A percentile compares a stretch with the other conserved stretches of the same genome.
Conservation (phyloP, 1,284 basidiomycete species). For the Puccinia horiana region DNA sequence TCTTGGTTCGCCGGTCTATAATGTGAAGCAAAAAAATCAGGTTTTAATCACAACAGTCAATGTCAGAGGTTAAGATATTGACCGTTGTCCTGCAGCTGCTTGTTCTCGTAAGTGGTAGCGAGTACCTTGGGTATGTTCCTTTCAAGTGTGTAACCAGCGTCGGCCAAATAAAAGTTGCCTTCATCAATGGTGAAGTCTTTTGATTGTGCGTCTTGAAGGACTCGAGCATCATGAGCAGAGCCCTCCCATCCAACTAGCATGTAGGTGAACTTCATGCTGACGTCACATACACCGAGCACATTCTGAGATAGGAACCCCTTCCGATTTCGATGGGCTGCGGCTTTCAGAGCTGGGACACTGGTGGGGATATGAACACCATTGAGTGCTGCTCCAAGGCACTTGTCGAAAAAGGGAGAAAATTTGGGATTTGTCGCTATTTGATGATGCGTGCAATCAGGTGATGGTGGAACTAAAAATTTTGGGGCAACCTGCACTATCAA, state of each 20-base stretch:
- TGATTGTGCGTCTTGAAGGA: slow-evolving; percentile 55
- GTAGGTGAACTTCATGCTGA: slow-evolving; percentile 59
- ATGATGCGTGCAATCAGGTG: no score
- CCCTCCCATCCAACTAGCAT: slow-evolving; percentile 61
- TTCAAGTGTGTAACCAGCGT: slow-evolving; percentile 59
- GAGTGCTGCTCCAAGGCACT: slow-evolving; percentile 60
- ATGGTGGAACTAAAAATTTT: no score
- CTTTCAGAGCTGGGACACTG: slow-evolving; percentile 53
- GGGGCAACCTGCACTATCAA: no score
- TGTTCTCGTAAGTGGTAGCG: slow-evolving; percentile 53
- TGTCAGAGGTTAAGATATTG: neutral
- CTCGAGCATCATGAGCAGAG: slow-evolving; percentile 57
- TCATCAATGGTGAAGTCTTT: slow-evolving; percentile 57
- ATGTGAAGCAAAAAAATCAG: neutral
- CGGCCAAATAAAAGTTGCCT: slow-evolving; percentile 59
- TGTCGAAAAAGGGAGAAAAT: slow-evolving; percentile 60
- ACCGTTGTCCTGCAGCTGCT: neutral
- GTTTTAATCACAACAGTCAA: neutral
- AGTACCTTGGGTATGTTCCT: slow-evolving; percentile 56
- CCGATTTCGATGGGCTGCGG: slow-evolving; percentile 55
- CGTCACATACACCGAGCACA: slow-evolving; percentile 57
- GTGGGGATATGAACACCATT: slow-evolving; percentile 61
- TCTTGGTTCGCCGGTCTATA: slow-evolving; percentile 45
- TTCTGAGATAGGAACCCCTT: slow-evolving; percentile 60
- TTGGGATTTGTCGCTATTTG: no score